Evolutionary conservation across 2,329 filamentous ascomycete species (phyloP).

Genomic region (Leptographium lundbergii): DNA sequence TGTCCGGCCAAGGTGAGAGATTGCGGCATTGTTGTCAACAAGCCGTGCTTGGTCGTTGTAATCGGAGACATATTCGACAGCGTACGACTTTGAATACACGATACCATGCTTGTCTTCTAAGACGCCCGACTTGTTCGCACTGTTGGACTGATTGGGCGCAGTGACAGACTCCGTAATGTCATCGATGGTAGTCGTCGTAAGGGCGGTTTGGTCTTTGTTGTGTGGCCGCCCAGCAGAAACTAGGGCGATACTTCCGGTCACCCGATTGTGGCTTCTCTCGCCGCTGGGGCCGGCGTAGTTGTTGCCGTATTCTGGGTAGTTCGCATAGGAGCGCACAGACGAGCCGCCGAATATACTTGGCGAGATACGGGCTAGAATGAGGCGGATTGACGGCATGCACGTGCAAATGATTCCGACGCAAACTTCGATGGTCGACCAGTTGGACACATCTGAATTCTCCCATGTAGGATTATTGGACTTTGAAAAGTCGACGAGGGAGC

Average conservation of each 20-base stretch:
- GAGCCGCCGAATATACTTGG: constrained; percentile 11
- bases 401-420: constrained; percentile 22
- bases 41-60: constrained; percentile 1
- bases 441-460: constrained; percentile 17
- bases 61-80: background rate
- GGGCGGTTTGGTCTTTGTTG: background rate
- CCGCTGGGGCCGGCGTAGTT: background rate
- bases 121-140: background rate
- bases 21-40: background rate
- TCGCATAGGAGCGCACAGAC: background rate
- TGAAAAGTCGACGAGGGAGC: constrained; percentile 17
- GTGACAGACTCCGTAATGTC: background rate
- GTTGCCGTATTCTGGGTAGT: background rate
- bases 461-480: constrained; percentile 18
- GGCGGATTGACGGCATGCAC: constrained; percentile 20
- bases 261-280: background rate
- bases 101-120: background rate
- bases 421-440: constrained; percentile 23
- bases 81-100: constrained; percentile 1
- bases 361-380: constrained; percentile 18
- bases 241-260: constrained; percentile 2
- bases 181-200: background rate
- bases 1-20: background rate
- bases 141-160: too few relatives aligned
- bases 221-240: background rate